Conservation (phyloP, 129 eudicot genomes). For the Sambucus nigra region DNA sequence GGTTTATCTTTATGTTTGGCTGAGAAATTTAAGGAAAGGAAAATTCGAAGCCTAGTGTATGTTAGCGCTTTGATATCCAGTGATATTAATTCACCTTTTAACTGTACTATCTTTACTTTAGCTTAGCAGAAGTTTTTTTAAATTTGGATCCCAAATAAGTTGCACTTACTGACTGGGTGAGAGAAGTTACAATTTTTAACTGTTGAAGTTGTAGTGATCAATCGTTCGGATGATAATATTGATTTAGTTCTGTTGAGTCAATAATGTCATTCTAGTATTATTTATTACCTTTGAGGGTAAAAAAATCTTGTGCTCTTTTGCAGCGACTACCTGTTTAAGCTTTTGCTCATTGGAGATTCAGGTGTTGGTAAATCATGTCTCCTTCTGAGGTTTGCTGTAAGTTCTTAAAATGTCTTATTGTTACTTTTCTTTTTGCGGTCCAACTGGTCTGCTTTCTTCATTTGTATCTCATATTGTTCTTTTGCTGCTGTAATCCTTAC, state of each 20-base stretch:
- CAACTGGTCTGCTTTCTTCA: background rate
- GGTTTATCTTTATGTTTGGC: too few species aligned
- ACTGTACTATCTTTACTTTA: too few species aligned
- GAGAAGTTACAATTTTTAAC: background rate
- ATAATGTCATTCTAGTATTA: background rate
- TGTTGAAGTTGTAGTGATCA: background rate
- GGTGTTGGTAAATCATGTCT: constrained; percentile 99
- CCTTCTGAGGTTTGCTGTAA: constrained; percentile 92
- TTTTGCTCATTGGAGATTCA: constrained; percentile 94
- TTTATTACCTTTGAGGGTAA: background rate
- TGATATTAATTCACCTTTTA: too few species aligned
- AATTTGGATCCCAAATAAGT: too few species aligned
- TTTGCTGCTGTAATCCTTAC: too few species aligned
- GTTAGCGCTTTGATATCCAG: too few species aligned
- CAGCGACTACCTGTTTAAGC: constrained; percentile 93
- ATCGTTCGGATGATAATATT: background rate
- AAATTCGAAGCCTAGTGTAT: too few species aligned
- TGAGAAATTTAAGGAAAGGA: too few species aligned
- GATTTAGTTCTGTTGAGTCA: background rate
- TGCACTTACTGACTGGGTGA: background rate
- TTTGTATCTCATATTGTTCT: background rate
- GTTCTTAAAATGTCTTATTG: constrained; percentile 11
- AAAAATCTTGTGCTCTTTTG: constrained; percentile 9
- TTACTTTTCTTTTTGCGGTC: background rate
- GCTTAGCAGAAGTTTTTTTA: too few species aligned